Percentiles rank a stretch among this genome's conserved stretches.
Evolutionary conservation across 169 alveolate species (phyloP).

Genomic region (Cryptosporidium ubiquitum): DNA sequence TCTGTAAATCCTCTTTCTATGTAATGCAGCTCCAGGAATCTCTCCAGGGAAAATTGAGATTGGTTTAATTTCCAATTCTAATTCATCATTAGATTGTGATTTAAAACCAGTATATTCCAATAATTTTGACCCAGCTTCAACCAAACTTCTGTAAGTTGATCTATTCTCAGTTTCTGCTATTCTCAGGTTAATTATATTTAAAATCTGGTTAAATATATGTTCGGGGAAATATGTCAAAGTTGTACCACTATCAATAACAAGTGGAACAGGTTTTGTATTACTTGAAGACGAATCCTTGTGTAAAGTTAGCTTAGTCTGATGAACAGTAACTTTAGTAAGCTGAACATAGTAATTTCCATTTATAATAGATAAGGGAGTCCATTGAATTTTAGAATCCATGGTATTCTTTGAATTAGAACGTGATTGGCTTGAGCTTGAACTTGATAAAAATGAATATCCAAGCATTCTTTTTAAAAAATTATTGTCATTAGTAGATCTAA

Average conservation of each 20-base stretch:
- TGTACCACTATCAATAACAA: constrained; percentile 78
- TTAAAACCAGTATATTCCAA: constrained; percentile 45
- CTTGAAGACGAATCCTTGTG: constrained; percentile 33
- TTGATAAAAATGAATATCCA: constrained; percentile 30
- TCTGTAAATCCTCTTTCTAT: constrained; percentile 49
- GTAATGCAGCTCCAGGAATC: constrained; percentile 67
- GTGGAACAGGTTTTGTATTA: constrained; percentile 14
- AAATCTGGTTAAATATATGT: constrained; percentile 68
- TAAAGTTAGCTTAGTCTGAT: constrained; percentile 32
- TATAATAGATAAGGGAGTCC: constrained; percentile 67
- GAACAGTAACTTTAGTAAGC: neutral
- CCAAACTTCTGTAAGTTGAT: constrained; percentile 41
- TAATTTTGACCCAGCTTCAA: constrained; percentile 58
- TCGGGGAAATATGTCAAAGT: constrained; percentile 79
- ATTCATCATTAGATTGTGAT: neutral
- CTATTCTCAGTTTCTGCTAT: constrained; percentile 51
- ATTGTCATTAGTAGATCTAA: constrained; percentile 2
- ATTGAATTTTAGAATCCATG: neutral
- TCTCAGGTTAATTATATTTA: constrained; percentile 62
- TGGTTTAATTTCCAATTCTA: constrained; percentile 12
- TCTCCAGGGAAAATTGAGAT: constrained; percentile 71
- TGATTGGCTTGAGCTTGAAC: neutral
- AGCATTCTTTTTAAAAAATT: constrained; percentile 3
- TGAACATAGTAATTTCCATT: constrained; percentile 71
- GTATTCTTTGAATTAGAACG: neutral